phyloP scores from a whole-genome alignment of 139 green algal genomes.

The Chlamydomonas schloesseri region DNA sequence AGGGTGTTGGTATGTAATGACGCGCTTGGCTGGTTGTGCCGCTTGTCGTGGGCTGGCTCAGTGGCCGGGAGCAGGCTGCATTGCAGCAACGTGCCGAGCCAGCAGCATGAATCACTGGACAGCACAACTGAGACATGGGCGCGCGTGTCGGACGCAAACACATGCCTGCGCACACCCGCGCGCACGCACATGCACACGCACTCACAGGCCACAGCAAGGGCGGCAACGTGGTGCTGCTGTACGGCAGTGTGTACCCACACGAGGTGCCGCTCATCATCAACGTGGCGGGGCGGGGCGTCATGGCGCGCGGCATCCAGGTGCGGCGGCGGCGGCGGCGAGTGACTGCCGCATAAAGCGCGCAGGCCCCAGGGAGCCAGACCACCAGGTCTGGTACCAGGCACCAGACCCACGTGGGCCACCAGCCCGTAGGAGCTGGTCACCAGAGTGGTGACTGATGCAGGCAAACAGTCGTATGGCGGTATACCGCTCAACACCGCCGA shows the following conservation, averaged over 20 bases:
- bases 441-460: not conserved
- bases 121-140: no score
- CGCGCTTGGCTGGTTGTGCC: no score
- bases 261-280: constrained; percentile 76
- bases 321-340: no score
- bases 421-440: not conserved
- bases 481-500: no score
- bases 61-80: no score
- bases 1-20: no score
- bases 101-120: no score
- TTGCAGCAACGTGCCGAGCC: no score
- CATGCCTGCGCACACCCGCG: not conserved
- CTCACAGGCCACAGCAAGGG: constrained; percentile 75
- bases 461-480: not conserved
- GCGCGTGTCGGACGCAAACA: not conserved
- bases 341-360: not conserved
- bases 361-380: no score
- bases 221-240: constrained; percentile 71
- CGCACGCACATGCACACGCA: not conserved
- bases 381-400: no score
- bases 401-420: no score
- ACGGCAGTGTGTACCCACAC: constrained; percentile 68
- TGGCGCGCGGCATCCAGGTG: constrained; percentile 56
- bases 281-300: constrained; percentile 67
- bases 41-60: no score